Evolutionary conservation across 106 monocot species (phyloP), one percentile per base, ranked within the genome.

Genomic region (Ottelia alismoides): DNA sequence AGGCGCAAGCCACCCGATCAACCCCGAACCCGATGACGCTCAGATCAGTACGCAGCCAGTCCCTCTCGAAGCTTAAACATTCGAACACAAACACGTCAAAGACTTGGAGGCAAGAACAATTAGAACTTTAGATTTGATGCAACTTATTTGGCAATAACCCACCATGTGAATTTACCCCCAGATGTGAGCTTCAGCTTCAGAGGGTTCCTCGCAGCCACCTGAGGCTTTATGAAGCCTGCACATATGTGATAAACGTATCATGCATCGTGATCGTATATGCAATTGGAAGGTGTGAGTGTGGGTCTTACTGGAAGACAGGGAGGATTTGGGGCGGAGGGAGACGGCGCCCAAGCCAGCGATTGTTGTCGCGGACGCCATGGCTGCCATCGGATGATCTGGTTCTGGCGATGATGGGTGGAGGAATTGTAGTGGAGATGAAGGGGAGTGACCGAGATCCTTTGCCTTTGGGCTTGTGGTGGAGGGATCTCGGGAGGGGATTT

Each of bases 1-100:
- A 19, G 93, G 93, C 5, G 71, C 93, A 16, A 94, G 29, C 93
- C 93, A 94, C 6, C 88, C 94, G 58, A 96, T 74, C 64, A 96
- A 27, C 0, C 78, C 87, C n/a, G 58, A 87, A 87, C 14, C 87
- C 81, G 58, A 87, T 87, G 63, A 87, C 81, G 58, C 70, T 87
- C 2, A 87, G 71, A 55, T 87, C 87, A 0, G 12, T 81, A 29
- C 87, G 61, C 9, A 87, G 71, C 87, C 87, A 87, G 31, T 87
- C 53, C 53, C 84, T 88, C 76, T 77, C 68, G 65, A 96, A 88
- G 62, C 84, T 88, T n/a, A n/a, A n/a, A n/a, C n/a, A n/a, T n/a
- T n/a, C n/a, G 16, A 24, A 48, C 5, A 6, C 35, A 10, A 28
- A 0, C 45, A 31, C n/a, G n/a, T n/a, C n/a, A 27, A 27, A 20